These are phyloP conservation scores for Barnettozyma pratensis DNA, from an alignment of 805 yeast species.

Conservation along the genomic window DNA sequence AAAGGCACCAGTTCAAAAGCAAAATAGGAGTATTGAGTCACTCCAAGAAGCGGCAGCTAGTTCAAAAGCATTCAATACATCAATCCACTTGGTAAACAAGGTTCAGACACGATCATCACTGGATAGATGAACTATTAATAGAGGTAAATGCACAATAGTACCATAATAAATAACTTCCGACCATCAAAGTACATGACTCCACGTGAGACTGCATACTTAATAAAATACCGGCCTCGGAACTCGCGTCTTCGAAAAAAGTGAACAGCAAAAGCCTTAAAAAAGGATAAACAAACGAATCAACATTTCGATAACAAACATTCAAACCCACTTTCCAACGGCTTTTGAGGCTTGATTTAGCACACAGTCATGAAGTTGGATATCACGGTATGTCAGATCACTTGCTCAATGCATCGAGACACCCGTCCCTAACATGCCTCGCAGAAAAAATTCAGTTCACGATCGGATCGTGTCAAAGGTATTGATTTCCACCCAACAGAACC, in stretches of 20 bases:
- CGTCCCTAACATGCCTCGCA: constrained; percentile 22
- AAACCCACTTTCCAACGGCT: background rate
- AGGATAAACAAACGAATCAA: background rate
- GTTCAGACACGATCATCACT: too few species aligned
- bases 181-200: background rate
- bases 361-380: constrained; percentile 23
- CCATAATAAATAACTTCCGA: background rate
- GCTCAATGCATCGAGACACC: background rate
- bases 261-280: constrained; percentile 1
- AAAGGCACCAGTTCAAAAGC: constrained; percentile 7
- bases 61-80: too few species aligned
- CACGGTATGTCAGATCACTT: constrained; percentile 15
- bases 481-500: constrained; percentile 98
- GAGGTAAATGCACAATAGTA: too few species aligned
- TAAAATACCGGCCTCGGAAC: background rate
- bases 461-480: constrained; percentile 96
- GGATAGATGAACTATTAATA: too few species aligned
- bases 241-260: background rate
- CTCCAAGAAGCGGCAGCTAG: too few species aligned
- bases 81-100: too few species aligned
- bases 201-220: background rate
- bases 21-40: too few species aligned
- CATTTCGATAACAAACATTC: too few species aligned
- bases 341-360: background rate
- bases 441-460: constrained; percentile 83